Evolutionary conservation across 2,329 filamentous ascomycete genomes (phyloP), one percentile per base, ranked within the genome.

Genomic region (Arthrocladium fulminans): DNA sequence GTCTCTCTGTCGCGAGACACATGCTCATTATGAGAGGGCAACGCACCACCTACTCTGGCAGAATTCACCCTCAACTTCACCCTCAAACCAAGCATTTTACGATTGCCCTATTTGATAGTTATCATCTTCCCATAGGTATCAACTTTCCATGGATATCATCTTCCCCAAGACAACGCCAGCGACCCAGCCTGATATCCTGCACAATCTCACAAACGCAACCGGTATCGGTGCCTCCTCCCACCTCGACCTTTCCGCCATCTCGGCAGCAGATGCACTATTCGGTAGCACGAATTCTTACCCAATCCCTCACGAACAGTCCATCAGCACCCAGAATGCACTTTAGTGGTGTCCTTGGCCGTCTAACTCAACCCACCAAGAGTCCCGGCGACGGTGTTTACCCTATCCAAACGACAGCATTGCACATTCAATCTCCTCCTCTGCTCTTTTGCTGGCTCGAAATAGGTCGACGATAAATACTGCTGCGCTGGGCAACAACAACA

Each of bases 81-180:
- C n/a, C 39, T 51, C 53, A 23, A 70, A 72, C 19, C 83, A 88
- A 61, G 84, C 81, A 8, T 92, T 87, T 63, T 90, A 89, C 67
- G 86, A 92, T 92, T 54, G 88, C 84, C 34, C 73, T 90, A 2
- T 86, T 92, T 19, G 86, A 92, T 61, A 86, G 86, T 42, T 90
- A 90, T 73, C 90, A 90, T 61, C 67, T 90, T 80, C 60, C 62
- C 13, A 46, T 64, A 24, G 62, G 57, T 39, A 66, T 68, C 40
- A 59, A 67, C 13, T 63, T 61, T 4, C 53, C 66, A n/a, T n/a
- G 25, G 62, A 56, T 39, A 66, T 68, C 40, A 59, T 67, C 13
- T 63, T 61, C 3, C 53, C 66, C 60, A 58, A 20, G 25, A 57
- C 29, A 71, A 74, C 47, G 77, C 80, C 2, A 73, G 75, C 47